Base-by-base conservation (phyloP, 306 rosid genomes). In the Mucuna pruriens region DNA sequence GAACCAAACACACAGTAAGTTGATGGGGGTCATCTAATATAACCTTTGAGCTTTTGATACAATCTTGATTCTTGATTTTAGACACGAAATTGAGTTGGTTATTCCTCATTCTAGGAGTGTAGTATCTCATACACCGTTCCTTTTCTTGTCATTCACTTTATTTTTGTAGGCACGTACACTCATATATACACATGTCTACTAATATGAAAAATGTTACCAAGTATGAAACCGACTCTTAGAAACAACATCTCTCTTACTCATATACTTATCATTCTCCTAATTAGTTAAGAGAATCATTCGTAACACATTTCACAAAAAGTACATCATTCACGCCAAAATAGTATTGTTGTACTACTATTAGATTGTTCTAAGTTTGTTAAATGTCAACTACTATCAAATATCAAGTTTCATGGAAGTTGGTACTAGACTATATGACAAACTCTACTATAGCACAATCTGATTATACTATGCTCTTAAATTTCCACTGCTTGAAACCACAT, bases 401-500 rank as follows among this genome's bases (percentile, higher is more conserved):
- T 23, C n/a, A n/a, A n/a, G n/a, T n/a, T n/a, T n/a, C n/a, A 81
- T 38, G n/a, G n/a, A 71, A 74, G 84, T 58, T 60, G 63, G 68
- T 70, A n/a, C 23, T 49, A 49, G 9, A 45, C 23, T 49, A n/a
- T 49, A n/a, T n/a, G 40, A 72, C 64, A 84, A 66, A 77, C 69
- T 64, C 67, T 66, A 54, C 16, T 25, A 64, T 22, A 52, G 67
- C 46, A 3, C 0, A 13, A 77, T 29, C 20, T n/a, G 39, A 36
- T 15, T 31, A 5, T 19, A 9, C 29, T 40, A 19, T 38, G 17
- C 6, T 34, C 25, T 42, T 57, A 76, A 81, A 51, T 51, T 86
- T 78, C 86, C 88, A 68, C 76, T 45, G 64, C 48, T 74, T 17
- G 58, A 63, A 66, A 87, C 81, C 54, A 67, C 85, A 63, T 40